phyloP scores from a whole-genome alignment of 257 asterid genomes.

The Nicotiana paniculata region DNA sequence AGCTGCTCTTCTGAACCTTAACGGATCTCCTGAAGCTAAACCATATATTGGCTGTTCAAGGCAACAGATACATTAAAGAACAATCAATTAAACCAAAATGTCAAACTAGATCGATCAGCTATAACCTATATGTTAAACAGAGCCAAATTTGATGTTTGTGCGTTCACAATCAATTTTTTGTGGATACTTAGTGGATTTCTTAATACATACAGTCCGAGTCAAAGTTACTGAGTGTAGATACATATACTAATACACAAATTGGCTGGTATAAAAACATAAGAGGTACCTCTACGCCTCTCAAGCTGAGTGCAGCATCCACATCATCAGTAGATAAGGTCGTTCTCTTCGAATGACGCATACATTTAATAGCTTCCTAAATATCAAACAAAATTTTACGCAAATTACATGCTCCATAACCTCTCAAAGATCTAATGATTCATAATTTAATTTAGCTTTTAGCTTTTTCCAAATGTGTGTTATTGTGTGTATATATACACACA shows the following conservation, averaged over 20 bases:
- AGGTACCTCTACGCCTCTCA: slow-evolving; percentile 80
- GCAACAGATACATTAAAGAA: not conserved
- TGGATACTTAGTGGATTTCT: no score
- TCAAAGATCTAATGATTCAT: no score
- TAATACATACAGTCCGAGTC: no score
- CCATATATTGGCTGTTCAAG: slow-evolving; percentile 75
- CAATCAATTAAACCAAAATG: not conserved
- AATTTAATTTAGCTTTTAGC: no score
- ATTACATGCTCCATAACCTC: not conserved
- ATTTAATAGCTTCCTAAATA: slow-evolving; percentile 84
- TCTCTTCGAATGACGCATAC: slow-evolving; percentile 94
- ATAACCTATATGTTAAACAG: not conserved
- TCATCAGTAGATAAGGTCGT: slow-evolving; percentile 80
- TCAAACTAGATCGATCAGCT: not conserved
- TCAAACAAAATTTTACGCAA: not conserved
- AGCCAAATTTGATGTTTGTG: no score
- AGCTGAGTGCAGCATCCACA: slow-evolving; percentile 82
- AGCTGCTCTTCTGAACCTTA: slow-evolving; percentile 81
- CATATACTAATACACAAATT: not conserved
- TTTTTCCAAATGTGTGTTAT: no score
- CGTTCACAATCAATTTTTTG: no score
- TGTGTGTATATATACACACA: no score
- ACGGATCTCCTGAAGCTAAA: slow-evolving; percentile 79
- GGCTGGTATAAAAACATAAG: not conserved
- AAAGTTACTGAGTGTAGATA: no score